phyloP scores from a whole-genome alignment of 352 stramenopile genomes.

The Phytophthora boehmeriae region DNA sequence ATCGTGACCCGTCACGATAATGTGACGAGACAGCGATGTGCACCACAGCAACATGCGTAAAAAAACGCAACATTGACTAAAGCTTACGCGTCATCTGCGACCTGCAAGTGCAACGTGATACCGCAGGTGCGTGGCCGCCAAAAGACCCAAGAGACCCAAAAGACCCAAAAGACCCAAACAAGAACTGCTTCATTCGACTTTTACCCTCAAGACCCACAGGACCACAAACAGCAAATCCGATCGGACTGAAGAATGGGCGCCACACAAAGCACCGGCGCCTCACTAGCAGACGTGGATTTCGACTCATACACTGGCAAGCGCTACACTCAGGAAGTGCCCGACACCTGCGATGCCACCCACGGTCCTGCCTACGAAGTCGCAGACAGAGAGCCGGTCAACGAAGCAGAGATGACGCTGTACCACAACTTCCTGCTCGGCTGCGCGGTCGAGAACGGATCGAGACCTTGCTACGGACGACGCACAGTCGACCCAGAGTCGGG shows the following conservation, averaged over 20 bases:
- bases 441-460: slow-evolving; percentile 23
- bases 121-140: neutral
- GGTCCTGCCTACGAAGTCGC: slow-evolving; percentile 35
- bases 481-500: slow-evolving; percentile 34
- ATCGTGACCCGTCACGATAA: neutral
- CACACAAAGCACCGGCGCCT: slow-evolving; percentile 33
- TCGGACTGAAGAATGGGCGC: slow-evolving; percentile 39
- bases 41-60: too few species aligned
- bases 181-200: neutral
- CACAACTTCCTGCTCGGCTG: slow-evolving; percentile 40
- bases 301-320: slow-evolving; percentile 40
- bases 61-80: neutral
- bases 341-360: slow-evolving; percentile 32
- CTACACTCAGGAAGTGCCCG: slow-evolving; percentile 39
- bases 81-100: slow-evolving; percentile 2
- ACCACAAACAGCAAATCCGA: neutral
- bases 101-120: slow-evolving; percentile 3
- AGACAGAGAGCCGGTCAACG: slow-evolving; percentile 20
- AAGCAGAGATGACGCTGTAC: slow-evolving; percentile 39
- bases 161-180: too few species aligned
- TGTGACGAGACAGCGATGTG: neutral
- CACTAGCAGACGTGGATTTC: slow-evolving; percentile 58
- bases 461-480: slow-evolving; percentile 42
- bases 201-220: neutral
- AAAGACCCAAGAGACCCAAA: too few species aligned